phyloP scores from a whole-genome alignment of 2,329 filamentous ascomycete genomes.

The Fusarium albidum region DNA sequence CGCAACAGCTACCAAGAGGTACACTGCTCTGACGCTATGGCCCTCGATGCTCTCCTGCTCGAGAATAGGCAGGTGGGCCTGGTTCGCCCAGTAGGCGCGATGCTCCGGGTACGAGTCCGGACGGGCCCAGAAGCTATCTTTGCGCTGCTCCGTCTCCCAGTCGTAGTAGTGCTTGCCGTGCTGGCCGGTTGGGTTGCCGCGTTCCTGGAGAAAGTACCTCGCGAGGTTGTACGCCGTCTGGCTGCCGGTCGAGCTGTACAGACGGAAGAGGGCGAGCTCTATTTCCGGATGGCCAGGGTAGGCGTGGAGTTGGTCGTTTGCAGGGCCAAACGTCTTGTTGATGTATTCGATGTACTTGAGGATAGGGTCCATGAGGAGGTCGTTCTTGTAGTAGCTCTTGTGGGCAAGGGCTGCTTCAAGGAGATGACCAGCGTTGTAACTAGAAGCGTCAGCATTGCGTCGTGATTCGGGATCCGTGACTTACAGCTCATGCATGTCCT shows the following conservation, averaged over 20 bases:
- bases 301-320: constrained; percentile 58
- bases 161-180: constrained; percentile 69
- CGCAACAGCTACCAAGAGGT: constrained; percentile 65
- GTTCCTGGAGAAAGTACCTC: constrained; percentile 46
- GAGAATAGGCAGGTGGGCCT: constrained; percentile 63
- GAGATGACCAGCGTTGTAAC: constrained; percentile 68
- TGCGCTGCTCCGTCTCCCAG: constrained; percentile 58
- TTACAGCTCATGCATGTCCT: constrained; percentile 69
- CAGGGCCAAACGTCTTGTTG: constrained; percentile 59
- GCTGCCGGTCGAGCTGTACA: constrained; percentile 47
- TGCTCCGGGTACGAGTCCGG: constrained; percentile 56
- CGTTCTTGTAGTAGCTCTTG: constrained; percentile 58
- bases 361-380: constrained; percentile 59
- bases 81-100: constrained; percentile 57
- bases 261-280: constrained; percentile 56
- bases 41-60: constrained; percentile 55
- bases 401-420: constrained; percentile 69
- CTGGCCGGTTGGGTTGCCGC: constrained; percentile 47
- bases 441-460: neutral
- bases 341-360: constrained; percentile 63
- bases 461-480: constrained; percentile 14
- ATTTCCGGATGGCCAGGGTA: constrained; percentile 63
- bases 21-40: constrained; percentile 68
- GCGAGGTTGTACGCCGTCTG: constrained; percentile 55
- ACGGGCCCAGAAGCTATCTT: constrained; percentile 54